phyloP scores from a whole-genome alignment of 2,329 filamentous ascomycete genomes.

The Diplodia intermedia region DNA sequence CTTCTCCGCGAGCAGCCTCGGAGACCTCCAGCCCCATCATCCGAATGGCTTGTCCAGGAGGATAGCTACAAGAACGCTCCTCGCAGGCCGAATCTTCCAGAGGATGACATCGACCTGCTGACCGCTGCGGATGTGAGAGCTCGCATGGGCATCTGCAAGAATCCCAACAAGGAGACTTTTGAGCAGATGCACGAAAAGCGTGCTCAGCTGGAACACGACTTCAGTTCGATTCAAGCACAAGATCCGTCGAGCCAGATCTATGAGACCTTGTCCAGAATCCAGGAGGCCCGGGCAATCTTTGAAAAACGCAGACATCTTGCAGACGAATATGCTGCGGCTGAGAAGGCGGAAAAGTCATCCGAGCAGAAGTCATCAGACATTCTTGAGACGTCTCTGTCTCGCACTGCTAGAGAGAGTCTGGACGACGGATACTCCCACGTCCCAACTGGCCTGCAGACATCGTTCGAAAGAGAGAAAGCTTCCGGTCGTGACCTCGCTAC shows the following conservation, averaged over 20 bases:
- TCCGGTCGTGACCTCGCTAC: constrained; percentile 25
- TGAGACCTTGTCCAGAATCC: constrained; percentile 14
- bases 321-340: neutral
- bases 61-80: neutral
- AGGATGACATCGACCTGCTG: constrained; percentile 52
- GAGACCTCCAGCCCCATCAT: constrained; percentile 13
- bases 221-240: constrained; percentile 35
- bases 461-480: constrained; percentile 34
- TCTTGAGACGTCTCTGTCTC: constrained; percentile 20
- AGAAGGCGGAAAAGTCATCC: neutral
- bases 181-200: constrained; percentile 36
- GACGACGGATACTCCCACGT: constrained; percentile 23
- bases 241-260: neutral
- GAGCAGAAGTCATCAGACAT: constrained; percentile 31
- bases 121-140: constrained; percentile 53
- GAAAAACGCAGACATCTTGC: constrained; percentile 5
- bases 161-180: constrained; percentile 30
- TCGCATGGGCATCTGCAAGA: constrained; percentile 48
- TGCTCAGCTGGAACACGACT: constrained; percentile 42
- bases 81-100: constrained; percentile 37
- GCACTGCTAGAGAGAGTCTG: neutral
- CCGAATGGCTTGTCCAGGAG: constrained; percentile 29
- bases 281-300: constrained; percentile 32
- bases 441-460: constrained; percentile 36
- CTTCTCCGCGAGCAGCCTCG: constrained; percentile 11